phyloP scores from a whole-genome alignment of 495 filamentous ascomycete species.

The Neurospora sp. region DNA sequence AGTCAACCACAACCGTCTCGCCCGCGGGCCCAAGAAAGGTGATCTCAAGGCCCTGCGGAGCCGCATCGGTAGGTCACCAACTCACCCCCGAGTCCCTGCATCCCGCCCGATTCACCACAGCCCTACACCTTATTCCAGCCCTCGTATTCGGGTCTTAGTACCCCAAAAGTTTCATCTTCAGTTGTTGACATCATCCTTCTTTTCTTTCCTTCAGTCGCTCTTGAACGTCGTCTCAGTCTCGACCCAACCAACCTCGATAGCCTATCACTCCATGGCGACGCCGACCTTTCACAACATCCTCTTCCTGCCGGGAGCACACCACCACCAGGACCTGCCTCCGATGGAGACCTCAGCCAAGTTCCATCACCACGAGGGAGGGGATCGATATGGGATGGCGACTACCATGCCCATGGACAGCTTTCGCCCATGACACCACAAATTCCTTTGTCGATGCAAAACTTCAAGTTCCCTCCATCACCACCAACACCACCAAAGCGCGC shows the following conservation, averaged over 20 bases:
- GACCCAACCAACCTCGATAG: conserved; percentile 14
- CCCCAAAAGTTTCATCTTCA: background rate
- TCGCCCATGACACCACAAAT: conserved; percentile 14
- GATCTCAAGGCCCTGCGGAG: conserved; percentile 40
- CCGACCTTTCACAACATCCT: conserved; percentile 4
- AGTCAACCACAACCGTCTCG: conserved; percentile 35
- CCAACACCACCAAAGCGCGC: conserved; percentile 11
- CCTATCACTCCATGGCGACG: conserved; percentile 5
- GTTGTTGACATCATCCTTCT: background rate
- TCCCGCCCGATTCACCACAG: background rate
- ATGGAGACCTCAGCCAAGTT: conserved; percentile 4
- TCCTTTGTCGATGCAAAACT: conserved; percentile 12
- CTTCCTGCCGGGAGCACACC: background rate
- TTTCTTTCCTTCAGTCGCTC: conserved; percentile 11
- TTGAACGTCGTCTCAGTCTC: conserved; percentile 30
- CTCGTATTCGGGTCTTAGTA: background rate
- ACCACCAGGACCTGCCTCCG: conserved; percentile 1
- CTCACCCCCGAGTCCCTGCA: background rate
- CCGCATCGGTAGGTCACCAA: conserved; percentile 31
- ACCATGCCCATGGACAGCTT: conserved; percentile 8
- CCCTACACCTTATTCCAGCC: background rate
- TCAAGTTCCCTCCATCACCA: conserved; percentile 25
- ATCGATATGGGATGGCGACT: conserved; percentile 14
- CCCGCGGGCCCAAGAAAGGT: conserved; percentile 44
- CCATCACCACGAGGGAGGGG: conserved; percentile 11